Conservation (phyloP, 2,329 filamentous ascomycete genomes). For the Paramyrothecium sp. region DNA sequence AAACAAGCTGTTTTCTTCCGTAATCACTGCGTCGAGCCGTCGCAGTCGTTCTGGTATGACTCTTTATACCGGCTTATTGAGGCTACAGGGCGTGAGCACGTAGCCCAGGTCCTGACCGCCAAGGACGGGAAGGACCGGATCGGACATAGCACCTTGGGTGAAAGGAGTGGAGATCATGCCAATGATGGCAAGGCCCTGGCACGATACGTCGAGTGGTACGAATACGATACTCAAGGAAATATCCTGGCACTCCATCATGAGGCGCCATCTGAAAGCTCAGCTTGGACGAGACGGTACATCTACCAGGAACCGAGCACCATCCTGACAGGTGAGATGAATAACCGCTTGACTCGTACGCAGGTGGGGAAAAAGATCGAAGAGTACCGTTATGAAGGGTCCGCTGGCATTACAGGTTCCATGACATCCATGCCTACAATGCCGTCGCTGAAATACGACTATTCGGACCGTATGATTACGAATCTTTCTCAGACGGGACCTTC, state of each 20-base stretch:
- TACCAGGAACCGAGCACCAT: too few species aligned
- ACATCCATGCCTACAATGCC: too few species aligned
- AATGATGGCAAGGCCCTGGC: slow-evolving; percentile 8
- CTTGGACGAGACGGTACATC: too few species aligned
- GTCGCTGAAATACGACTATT: not conserved
- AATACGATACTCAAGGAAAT: slow-evolving; percentile 3
- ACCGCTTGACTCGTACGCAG: too few species aligned
- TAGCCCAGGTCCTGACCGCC: slow-evolving; percentile 6
- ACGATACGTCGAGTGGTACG: slow-evolving; percentile 6
- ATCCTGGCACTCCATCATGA: not conserved
- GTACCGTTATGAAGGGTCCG: too few species aligned
- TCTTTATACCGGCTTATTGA: slow-evolving; percentile 5
- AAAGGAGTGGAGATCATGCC: slow-evolving; percentile 1
- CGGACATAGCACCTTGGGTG: not conserved
- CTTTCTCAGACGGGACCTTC: not conserved
- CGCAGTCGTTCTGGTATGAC: slow-evolving; percentile 6
- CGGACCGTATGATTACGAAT: not conserved
- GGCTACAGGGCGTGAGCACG: slow-evolving; percentile 7
- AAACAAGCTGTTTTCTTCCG: slow-evolving; percentile 19
- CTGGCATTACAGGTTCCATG: too few species aligned
- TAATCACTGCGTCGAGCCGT: slow-evolving; percentile 12
- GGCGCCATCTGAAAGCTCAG: not conserved
- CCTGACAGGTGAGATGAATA: too few species aligned
- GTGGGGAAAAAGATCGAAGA: too few species aligned
- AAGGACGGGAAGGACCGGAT: not conserved